Conservation (phyloP, 148 eudicot genomes). For the Heliamphora exappendiculata region DNA sequence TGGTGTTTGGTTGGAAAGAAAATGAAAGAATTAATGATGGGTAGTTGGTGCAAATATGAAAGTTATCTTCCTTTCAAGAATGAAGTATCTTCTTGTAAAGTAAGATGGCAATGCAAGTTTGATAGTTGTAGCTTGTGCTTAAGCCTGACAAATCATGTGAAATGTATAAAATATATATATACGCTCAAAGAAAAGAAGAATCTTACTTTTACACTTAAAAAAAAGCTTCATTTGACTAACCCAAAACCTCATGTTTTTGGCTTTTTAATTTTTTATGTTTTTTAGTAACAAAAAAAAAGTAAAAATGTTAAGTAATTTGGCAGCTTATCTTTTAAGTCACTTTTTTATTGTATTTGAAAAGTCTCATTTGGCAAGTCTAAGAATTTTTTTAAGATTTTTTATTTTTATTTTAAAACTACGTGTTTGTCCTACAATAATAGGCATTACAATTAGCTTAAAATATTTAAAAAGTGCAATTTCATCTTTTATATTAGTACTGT, state of each 20-base stretch:
- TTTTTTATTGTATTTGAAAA: no score
- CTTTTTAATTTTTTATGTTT: background rate
- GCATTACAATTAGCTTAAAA: no score
- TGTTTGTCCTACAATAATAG: no score
- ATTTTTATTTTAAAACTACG: no score
- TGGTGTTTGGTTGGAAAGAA: constrained; percentile 19
- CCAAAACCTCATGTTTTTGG: background rate
- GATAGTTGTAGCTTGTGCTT: constrained; percentile 14
- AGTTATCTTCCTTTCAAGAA: constrained; percentile 10
- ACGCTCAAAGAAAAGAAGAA: constrained; percentile 8
- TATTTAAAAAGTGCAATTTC: no score
- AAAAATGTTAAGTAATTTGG: no score
- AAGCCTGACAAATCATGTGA: constrained; percentile 25
- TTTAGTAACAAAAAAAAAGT: no score
- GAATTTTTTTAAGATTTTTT: no score
- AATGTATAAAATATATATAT: constrained; percentile 14
- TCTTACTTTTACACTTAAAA: background rate
- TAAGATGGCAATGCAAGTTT: constrained; percentile 7
- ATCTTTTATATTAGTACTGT: no score
- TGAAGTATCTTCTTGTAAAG: constrained; percentile 10
- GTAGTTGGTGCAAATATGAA: constrained; percentile 13
- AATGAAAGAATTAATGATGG: background rate
- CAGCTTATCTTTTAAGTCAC: no score
- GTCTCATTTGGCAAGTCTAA: no score
- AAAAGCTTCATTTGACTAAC: background rate